These are phyloP conservation scores for Lactarius deliciosus DNA, from an alignment of 768 basidiomycete genomes.

Conservation along the genomic window DNA sequence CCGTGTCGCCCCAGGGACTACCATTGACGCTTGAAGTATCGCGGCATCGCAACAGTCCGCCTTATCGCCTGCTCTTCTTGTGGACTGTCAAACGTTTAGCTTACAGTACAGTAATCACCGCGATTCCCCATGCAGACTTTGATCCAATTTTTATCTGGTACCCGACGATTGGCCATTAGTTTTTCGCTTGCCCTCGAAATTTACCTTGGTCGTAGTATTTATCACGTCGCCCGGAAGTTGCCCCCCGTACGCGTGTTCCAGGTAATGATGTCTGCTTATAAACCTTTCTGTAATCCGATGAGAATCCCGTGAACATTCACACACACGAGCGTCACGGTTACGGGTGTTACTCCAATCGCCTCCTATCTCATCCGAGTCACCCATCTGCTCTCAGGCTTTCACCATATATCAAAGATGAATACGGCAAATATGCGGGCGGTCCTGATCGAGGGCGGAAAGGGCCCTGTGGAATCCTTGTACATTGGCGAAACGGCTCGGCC, in stretches of 20 bases:
- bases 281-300: too few relatives aligned
- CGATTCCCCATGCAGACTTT: not conserved
- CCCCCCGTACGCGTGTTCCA: too few relatives aligned
- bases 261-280: too few relatives aligned
- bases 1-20: not conserved
- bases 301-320: too few relatives aligned
- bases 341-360: not conserved
- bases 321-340: not conserved
- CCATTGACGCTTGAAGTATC: not conserved
- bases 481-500: constrained; percentile 72
- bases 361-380: not conserved
- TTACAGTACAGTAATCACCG: not conserved
- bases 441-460: constrained; percentile 71
- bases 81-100: not conserved
- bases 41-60: not conserved
- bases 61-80: not conserved
- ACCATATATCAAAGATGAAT: not conserved
- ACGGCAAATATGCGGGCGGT: constrained; percentile 45
- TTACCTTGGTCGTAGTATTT: too few relatives aligned
- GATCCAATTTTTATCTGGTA: not conserved
- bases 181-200: not conserved
- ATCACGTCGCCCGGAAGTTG: too few relatives aligned
- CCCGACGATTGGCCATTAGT: not conserved
- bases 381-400: not conserved
- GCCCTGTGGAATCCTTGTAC: constrained; percentile 74